Conservation (phyloP, 208 protist species). For the Leishmania major region DNA sequence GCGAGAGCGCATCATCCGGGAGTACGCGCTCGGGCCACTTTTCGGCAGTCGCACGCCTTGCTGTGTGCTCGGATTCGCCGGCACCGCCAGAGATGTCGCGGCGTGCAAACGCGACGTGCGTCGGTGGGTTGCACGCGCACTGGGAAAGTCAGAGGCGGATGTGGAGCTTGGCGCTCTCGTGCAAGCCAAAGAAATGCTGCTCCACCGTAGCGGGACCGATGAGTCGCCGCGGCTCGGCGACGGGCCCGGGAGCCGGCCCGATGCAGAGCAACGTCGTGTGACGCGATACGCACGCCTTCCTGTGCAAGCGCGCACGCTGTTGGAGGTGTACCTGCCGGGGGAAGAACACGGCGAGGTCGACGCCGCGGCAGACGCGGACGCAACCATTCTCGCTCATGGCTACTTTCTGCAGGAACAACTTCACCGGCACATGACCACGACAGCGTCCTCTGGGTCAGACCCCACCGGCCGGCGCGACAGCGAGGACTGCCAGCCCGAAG, state of each 20-base stretch:
- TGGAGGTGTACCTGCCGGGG: slow-evolving; percentile 66
- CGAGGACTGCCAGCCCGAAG: not conserved
- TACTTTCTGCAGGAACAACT: slow-evolving; percentile 42
- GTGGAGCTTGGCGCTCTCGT: slow-evolving; percentile 48
- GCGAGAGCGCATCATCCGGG: slow-evolving; percentile 58
- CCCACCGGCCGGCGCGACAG: not conserved
- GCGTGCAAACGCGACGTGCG: slow-evolving; percentile 29
- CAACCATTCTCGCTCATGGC: slow-evolving; percentile 31
- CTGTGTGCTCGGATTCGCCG: slow-evolving; percentile 63
- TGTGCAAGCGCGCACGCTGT: slow-evolving; percentile 47
- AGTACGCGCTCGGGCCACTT: slow-evolving; percentile 81
- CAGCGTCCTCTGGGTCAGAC: not conserved
- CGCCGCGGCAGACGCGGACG: slow-evolving; percentile 5
- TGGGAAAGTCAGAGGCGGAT: slow-evolving; percentile 28
- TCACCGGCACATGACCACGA: slow-evolving; percentile 12
- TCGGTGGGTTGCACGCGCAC: slow-evolving; percentile 37
- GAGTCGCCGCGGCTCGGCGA: slow-evolving; percentile 65
- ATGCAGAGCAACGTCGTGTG: slow-evolving; percentile 23
- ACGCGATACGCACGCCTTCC: slow-evolving; percentile 54
- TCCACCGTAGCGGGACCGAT: slow-evolving; percentile 47
- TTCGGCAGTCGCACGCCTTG: slow-evolving; percentile 62
- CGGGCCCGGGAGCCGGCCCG: slow-evolving; percentile 22
- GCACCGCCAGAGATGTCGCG: slow-evolving; percentile 32
- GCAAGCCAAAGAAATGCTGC: slow-evolving; percentile 74
- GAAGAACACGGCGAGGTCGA: slow-evolving; percentile 28